Conservation (phyloP, 2,329 filamentous ascomycete genomes). For the Trichoderma sp. region DNA sequence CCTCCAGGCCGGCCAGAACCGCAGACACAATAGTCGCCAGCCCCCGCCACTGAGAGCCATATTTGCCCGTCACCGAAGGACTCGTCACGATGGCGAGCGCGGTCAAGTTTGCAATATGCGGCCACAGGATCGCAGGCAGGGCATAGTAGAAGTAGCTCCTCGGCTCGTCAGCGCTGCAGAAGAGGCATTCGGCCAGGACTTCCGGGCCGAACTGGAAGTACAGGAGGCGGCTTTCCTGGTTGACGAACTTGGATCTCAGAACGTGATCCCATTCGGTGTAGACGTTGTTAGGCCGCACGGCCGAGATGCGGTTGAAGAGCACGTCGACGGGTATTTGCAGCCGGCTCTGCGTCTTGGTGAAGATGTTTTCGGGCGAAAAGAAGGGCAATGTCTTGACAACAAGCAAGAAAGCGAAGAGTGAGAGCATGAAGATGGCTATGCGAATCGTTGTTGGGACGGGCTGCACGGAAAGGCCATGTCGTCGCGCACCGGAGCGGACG, state of each 20-base stretch:
- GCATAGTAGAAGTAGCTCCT: slow-evolving; percentile 78
- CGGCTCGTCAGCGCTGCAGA: slow-evolving; percentile 73
- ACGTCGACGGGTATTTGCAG: slow-evolving; percentile 84
- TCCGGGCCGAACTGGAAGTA: slow-evolving; percentile 83
- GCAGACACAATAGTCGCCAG: slow-evolving; percentile 66
- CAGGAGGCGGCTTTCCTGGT: slow-evolving; percentile 70
- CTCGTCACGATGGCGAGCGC: slow-evolving; percentile 75
- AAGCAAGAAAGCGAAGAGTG: slow-evolving; percentile 48
- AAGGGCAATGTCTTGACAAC: slow-evolving; percentile 64
- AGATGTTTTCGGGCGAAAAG: slow-evolving; percentile 79
- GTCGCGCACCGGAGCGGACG: slow-evolving; percentile 45
- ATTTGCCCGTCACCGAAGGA: slow-evolving; percentile 61
- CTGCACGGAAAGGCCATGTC: slow-evolving; percentile 52
- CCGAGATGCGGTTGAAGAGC: slow-evolving; percentile 73
- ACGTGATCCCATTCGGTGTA: slow-evolving; percentile 63
- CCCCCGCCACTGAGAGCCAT: slow-evolving; percentile 68
- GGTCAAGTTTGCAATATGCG: slow-evolving; percentile 79
- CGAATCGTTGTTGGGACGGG: slow-evolving; percentile 56
- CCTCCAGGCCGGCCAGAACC: slow-evolving; percentile 62
- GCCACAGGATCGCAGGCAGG: slow-evolving; percentile 68
- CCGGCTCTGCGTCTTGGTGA: slow-evolving; percentile 73
- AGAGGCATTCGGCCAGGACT: slow-evolving; percentile 73
- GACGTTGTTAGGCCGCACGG: slow-evolving; percentile 49
- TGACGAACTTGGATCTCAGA: slow-evolving; percentile 69
- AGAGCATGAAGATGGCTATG: slow-evolving; percentile 63